Evolutionary conservation across 192 early-diverging fungal genomes (phyloP).

Genomic region (Funneliformis mosseae): DNA sequence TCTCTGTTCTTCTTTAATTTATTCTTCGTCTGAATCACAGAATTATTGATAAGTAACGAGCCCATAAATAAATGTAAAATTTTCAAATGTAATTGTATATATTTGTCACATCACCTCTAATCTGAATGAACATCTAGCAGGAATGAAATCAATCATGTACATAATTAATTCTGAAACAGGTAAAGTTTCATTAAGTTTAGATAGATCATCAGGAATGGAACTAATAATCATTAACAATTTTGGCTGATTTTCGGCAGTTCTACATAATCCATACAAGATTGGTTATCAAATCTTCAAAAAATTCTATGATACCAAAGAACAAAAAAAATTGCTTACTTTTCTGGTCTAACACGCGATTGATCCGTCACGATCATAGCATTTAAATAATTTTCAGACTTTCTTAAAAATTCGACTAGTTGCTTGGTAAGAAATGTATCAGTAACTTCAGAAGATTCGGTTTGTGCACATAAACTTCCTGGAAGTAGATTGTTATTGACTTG

Average conservation of each 20-base stretch:
- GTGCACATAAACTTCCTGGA: not conserved
- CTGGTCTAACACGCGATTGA: not conserved
- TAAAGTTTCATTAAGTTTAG: not conserved
- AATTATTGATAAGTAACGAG: not conserved
- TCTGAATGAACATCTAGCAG: not conserved
- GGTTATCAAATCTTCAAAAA: not conserved
- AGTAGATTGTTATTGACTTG: slow-evolving; percentile 1
- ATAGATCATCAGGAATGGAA: not conserved
- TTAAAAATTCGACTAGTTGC: not conserved
- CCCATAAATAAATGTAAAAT: not conserved
- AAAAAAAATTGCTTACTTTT: slow-evolving; percentile 9
- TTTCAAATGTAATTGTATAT: not conserved
- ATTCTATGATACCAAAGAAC: not conserved
- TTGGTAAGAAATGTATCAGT: slow-evolving; percentile 1
- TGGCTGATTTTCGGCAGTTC: not conserved
- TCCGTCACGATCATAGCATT: not conserved
- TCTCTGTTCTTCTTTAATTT: slow-evolving; percentile 6
- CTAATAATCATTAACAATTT: not conserved
- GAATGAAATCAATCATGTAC: slow-evolving; percentile 5
- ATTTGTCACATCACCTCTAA: not conserved
- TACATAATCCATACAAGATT: not conserved
- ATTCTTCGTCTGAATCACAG: not conserved
- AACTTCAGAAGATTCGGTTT: slow-evolving; percentile 13
- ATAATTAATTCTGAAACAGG: not conserved
- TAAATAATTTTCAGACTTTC: not conserved